phyloP scores from a whole-genome alignment of 1,284 basidiomycete genomes.

The Cerrena zonata region DNA sequence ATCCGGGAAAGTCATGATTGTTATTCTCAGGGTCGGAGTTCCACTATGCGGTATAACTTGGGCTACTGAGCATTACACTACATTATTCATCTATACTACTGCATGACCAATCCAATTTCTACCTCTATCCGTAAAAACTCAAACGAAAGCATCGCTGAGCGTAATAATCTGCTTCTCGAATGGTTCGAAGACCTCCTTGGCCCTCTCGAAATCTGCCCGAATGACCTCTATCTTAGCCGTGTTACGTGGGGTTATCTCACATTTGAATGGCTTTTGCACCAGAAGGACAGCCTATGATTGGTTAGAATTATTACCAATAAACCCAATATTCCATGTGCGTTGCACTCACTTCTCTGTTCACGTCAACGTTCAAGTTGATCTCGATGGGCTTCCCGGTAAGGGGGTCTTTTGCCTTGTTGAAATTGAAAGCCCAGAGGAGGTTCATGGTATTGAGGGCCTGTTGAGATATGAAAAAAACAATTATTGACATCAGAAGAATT shows the following conservation, averaged over 20 bases:
- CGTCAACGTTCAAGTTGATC: not conserved
- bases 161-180: conserved; percentile 6
- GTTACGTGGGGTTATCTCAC: conserved; percentile 5
- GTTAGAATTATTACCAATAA: not conserved
- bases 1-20: too few species aligned
- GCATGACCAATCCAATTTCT: too few species aligned
- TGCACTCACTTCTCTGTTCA: not conserved
- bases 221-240: conserved; percentile 3
- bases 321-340: not conserved
- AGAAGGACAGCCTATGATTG: not conserved
- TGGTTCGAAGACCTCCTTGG: not conserved
- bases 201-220: conserved; percentile 1
- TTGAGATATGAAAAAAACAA: not conserved
- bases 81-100: too few species aligned
- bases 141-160: too few species aligned
- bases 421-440: conserved; percentile 7
- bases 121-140: too few species aligned
- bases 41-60: too few species aligned
- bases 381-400: not conserved
- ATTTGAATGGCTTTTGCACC: conserved; percentile 6
- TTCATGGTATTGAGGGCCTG: conserved; percentile 3
- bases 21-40: too few species aligned
- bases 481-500: not conserved
- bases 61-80: too few species aligned
- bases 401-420: not conserved